These are phyloP conservation scores for Suhomyces choctaworum DNA, from an alignment of 1,139 yeast genomes.

Conservation along the genomic window DNA sequence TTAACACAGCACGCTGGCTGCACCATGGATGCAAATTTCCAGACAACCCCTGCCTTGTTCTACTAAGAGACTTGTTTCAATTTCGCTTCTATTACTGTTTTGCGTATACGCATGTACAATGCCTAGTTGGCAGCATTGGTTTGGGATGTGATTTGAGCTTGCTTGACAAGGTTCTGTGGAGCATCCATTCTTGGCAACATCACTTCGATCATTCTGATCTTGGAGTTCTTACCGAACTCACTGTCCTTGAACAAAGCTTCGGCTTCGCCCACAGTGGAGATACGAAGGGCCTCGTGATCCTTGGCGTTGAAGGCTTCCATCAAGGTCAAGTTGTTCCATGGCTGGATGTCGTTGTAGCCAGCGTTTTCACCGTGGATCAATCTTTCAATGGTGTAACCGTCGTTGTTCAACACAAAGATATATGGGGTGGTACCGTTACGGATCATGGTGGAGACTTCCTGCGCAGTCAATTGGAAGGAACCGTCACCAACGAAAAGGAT, in stretches of 20 bases:
- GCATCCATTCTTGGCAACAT: constrained; percentile 84
- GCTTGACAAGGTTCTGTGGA: constrained; percentile 58
- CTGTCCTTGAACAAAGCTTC: constrained; percentile 55
- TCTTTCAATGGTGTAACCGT: constrained; percentile 87
- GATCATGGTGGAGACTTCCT: constrained; percentile 81
- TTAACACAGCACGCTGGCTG: too few species aligned
- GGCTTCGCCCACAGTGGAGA: constrained; percentile 66
- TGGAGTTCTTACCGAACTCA: constrained; percentile 58
- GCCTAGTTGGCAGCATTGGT: constrained; percentile 44
- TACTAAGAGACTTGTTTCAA: too few species aligned
- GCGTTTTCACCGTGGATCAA: constrained; percentile 82
- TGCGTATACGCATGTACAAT: too few species aligned
- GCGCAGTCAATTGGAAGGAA: constrained; percentile 83
- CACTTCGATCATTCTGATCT: constrained; percentile 75
- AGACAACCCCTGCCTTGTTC: too few species aligned
- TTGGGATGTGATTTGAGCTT: constrained; percentile 62
- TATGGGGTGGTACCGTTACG: constrained; percentile 66
- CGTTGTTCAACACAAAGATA: constrained; percentile 83
- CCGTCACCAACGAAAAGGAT: constrained; percentile 88
- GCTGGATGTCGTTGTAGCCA: constrained; percentile 75
- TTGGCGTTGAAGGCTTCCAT: constrained; percentile 74
- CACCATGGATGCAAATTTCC: too few species aligned
- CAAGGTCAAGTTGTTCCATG: constrained; percentile 73
- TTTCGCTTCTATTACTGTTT: too few species aligned
- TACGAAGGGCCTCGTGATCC: constrained; percentile 54